Evolutionary conservation across 2,329 filamentous ascomycete species (phyloP).

Genomic region (Drechslerella stenobrocha): DNA sequence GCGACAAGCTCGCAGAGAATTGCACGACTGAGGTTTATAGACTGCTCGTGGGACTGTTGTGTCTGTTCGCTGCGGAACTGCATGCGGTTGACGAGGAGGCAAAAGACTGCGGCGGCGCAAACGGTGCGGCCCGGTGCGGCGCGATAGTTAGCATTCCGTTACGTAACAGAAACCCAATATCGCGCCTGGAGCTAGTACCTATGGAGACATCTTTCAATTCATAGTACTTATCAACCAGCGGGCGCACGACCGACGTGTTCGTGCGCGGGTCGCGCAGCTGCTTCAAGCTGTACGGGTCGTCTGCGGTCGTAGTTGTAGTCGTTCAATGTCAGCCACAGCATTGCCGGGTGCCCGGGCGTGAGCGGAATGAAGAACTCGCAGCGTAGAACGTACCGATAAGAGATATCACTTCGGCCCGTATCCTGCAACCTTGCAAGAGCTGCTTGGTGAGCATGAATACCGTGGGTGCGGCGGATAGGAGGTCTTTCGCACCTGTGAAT

Average conservation of each 20-base stretch:
- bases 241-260: constrained; percentile 77
- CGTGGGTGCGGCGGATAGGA: not conserved
- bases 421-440: constrained; percentile 54
- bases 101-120: constrained; percentile 71
- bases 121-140: constrained; percentile 34
- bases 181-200: constrained; percentile 58
- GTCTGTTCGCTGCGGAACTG: constrained; percentile 79
- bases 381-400: constrained; percentile 68
- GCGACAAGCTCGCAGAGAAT: constrained; percentile 79
- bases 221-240: constrained; percentile 81
- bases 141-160: constrained; percentile 45
- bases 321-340: too few relatives aligned
- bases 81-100: constrained; percentile 76
- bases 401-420: constrained; percentile 66
- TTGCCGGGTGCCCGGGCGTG: too few relatives aligned
- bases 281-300: constrained; percentile 70
- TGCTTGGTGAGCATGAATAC: not conserved
- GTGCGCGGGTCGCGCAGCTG: constrained; percentile 79
- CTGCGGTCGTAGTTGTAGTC: constrained; percentile 53
- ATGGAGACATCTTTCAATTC: constrained; percentile 78
- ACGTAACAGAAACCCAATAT: not conserved
- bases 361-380: too few relatives aligned
- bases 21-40: constrained; percentile 76
- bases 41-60: constrained; percentile 75
- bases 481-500: constrained; percentile 65